Conservation (phyloP, 345 rosid species). For the Hevea brasiliensis region DNA sequence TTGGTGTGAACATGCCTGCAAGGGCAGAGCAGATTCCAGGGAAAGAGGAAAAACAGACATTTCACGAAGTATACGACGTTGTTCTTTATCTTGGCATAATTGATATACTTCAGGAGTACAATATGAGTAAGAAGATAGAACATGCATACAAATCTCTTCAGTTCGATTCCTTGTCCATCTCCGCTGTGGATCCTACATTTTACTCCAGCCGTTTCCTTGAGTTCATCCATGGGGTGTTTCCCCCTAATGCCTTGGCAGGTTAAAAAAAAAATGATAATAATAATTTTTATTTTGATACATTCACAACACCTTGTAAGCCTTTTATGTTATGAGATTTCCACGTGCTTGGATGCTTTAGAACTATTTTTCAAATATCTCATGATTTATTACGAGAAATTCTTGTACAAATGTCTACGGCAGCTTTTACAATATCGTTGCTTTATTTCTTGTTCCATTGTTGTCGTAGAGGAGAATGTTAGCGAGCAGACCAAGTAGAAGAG, state of each 20-base stretch:
- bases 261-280: neutral
- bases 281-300: conserved; percentile 16
- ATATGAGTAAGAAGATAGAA: conserved; percentile 84
- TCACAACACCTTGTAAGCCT: neutral
- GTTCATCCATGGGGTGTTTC: conserved; percentile 81
- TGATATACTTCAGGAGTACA: conserved; percentile 90
- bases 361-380: neutral
- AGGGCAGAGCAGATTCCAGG: conserved; percentile 86
- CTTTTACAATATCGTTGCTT: neutral
- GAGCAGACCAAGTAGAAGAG: no score
- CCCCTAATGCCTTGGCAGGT: conserved; percentile 38
- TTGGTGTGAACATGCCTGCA: conserved; percentile 96
- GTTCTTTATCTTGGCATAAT: conserved; percentile 91
- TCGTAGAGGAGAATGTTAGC: no score
- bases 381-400: neutral
- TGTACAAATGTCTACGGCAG: conserved; percentile 1
- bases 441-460: no score
- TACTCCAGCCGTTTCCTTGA: conserved; percentile 81
- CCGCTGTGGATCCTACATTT: conserved; percentile 85
- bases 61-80: conserved; percentile 72
- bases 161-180: conserved; percentile 81
- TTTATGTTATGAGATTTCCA: neutral
- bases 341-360: conserved; percentile 6
- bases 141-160: conserved; percentile 92
- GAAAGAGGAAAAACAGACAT: conserved; percentile 62